Percentiles rank a stretch among this genome's conserved stretches.
Conservation (phyloP, 2,329 filamentous ascomycete genomes). For the Cladosporium velox region DNA sequence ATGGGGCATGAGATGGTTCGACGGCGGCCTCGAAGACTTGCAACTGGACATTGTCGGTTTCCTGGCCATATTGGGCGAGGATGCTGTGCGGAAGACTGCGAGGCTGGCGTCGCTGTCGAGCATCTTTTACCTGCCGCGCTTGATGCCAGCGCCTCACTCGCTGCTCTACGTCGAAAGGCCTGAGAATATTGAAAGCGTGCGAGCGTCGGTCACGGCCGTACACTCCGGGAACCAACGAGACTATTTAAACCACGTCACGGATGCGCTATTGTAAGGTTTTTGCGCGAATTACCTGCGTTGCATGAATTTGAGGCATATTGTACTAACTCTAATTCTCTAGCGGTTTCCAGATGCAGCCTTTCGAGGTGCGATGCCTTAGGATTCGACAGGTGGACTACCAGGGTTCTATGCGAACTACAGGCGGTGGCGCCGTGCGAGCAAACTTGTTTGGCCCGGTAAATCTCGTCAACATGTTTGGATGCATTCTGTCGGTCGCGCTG, state of each 20-base stretch:
- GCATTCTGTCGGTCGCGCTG: conserved; percentile 45
- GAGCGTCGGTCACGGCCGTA: conserved; percentile 48
- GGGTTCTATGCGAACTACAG: background rate
- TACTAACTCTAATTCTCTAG: conserved; percentile 3
- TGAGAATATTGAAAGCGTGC: conserved; percentile 42
- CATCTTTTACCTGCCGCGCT: conserved; percentile 52
- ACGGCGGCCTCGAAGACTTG: conserved; percentile 36
- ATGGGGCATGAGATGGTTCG: conserved; percentile 18
- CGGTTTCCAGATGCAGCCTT: conserved; percentile 24
- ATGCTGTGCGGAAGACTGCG: conserved; percentile 52
- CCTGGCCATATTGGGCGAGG: conserved; percentile 56
- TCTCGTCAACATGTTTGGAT: conserved; percentile 49
- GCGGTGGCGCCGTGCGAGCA: conserved; percentile 14
- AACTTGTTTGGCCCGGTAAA: conserved; percentile 45
- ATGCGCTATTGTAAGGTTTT: conserved; percentile 46
- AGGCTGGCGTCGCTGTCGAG: conserved; percentile 53
- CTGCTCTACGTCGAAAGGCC: conserved; percentile 50
- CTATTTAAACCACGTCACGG: conserved; percentile 52
- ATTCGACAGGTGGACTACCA: conserved; percentile 23
- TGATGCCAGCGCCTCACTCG: conserved; percentile 54
- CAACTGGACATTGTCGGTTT: conserved; percentile 59
- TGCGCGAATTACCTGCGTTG: background rate
- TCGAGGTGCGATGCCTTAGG: conserved; percentile 34
- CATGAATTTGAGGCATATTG: background rate
- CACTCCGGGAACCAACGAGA: conserved; percentile 51